Base-by-base conservation (phyloP, 495 filamentous ascomycete genomes). In the Schizothecium vesticola region DNA sequence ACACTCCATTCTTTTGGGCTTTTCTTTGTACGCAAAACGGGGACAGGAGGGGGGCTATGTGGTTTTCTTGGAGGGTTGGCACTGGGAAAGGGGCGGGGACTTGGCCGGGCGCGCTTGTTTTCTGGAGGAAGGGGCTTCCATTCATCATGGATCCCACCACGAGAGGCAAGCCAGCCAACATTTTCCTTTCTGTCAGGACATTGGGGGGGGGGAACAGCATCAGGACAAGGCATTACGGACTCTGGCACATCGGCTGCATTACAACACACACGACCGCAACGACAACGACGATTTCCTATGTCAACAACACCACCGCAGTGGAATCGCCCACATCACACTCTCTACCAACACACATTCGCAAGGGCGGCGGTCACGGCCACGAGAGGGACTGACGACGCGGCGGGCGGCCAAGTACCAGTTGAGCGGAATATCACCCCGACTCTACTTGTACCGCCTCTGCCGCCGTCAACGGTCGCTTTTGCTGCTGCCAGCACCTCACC, bases 21-120 rank as follows among this genome's bases (percentile, higher is more conserved):
- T 72, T 61, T 59, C 60, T 61, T 59, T 58, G 69, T 69, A 63
- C 60, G 19, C 43, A 65, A 65, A 64, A 64, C 61, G 28, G 26
- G 28, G 36, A 63, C 21, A 56, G 4, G 60, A 43, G 16, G 62
- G 16, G 62, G 61, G 56, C 63, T 64, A 43, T 51, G 29, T 29
- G 61, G 57, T 12, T 59, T 59, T 23, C 22, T 13, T 59, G 57
- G 57, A 19, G 16, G 25, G 26, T 31, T 61, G 26, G 59, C n/a
- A 36, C 16, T 24, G 43, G 36, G 3, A 64, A 51, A 26, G 25
- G 63, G 25, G 5, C 56, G 29, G 29, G 26, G 28, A 51, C 19
- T 23, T 23, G 58, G 23, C 22, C 13, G 58, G 58, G 12, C 26
- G 58, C 58, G 22, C 21, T 24, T 58, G 22, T 25, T 58, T 22